These are phyloP conservation scores for Theobroma cacao DNA, from an alignment of 345 rosid species.

Conservation along the genomic window DNA sequence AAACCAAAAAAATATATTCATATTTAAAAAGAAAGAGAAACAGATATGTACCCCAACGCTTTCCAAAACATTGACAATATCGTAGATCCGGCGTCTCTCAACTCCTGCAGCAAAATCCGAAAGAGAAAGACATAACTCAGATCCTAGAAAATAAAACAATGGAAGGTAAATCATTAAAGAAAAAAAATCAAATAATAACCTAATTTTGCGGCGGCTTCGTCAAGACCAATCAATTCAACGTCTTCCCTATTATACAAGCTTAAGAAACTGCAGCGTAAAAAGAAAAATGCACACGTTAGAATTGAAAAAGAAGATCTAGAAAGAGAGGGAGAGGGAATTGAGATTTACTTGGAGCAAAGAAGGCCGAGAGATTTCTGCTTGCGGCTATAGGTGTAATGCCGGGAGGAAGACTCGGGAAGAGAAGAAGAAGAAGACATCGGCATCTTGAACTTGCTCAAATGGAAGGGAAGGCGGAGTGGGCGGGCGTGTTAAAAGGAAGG, in stretches of 20 bases:
- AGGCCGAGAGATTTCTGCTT: slow-evolving; percentile 94
- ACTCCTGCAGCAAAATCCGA: slow-evolving; percentile 54
- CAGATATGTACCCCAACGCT: slow-evolving; percentile 67
- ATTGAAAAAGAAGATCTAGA: not conserved
- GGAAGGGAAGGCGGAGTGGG: not conserved
- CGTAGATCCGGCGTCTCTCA: slow-evolving; percentile 85
- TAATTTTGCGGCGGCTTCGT: slow-evolving; percentile 74
- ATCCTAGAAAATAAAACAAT: not conserved
- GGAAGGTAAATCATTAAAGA: not conserved
- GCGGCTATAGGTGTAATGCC: slow-evolving; percentile 65
- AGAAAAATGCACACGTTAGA: not conserved
- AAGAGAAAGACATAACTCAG: not conserved
- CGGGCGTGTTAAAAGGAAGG: not conserved
- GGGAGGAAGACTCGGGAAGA: slow-evolving; percentile 42
- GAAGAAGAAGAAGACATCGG: slow-evolving; percentile 25
- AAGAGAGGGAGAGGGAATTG: not conserved
- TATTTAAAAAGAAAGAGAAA: not conserved
- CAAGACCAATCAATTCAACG: slow-evolving; percentile 68
- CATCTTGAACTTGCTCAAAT: slow-evolving; percentile 2
- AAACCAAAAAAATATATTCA: not conserved
- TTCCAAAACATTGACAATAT: slow-evolving; percentile 83
- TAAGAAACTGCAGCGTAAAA: slow-evolving; percentile 52
- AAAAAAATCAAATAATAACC: slow-evolving; percentile 31
- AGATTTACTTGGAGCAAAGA: slow-evolving; percentile 70
- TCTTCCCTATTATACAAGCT: slow-evolving; percentile 67